These are phyloP conservation scores for Xylariaceae sp. DNA, from an alignment of 2,329 filamentous ascomycete species.

Conservation along the genomic window DNA sequence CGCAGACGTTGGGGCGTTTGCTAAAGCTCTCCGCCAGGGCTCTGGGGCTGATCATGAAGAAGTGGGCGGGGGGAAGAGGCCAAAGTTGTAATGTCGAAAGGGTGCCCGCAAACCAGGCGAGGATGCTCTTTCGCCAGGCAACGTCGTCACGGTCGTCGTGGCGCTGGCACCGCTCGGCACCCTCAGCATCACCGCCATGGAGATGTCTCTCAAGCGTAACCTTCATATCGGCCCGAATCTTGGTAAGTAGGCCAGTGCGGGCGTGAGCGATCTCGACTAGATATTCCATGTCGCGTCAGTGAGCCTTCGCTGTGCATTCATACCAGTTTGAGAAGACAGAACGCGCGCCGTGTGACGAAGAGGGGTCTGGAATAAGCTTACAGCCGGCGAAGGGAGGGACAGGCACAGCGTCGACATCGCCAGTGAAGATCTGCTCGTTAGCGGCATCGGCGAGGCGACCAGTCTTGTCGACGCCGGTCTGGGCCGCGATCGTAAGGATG, in stretches of 20 bases:
- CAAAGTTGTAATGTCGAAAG: conserved; percentile 6
- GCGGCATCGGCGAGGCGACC: conserved; percentile 8
- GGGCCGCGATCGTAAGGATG: conserved; percentile 13
- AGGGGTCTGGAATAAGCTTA: neutral
- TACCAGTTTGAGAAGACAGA: neutral
- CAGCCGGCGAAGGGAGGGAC: conserved; percentile 9
- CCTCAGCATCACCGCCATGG: neutral
- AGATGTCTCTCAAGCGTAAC: conserved; percentile 11
- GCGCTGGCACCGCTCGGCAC: conserved; percentile 3
- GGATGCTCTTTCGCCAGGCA: conserved; percentile 8
- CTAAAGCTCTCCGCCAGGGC: conserved; percentile 8
- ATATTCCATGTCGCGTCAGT: neutral
- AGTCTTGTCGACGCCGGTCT: conserved; percentile 5
- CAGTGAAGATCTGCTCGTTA: conserved; percentile 8
- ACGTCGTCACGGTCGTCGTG: conserved; percentile 8
- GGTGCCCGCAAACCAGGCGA: neutral
- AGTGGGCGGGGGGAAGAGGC: conserved; percentile 8
- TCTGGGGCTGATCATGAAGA: conserved; percentile 5
- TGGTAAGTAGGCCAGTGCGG: conserved; percentile 9
- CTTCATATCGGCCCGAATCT: conserved; percentile 11
- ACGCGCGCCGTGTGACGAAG: neutral
- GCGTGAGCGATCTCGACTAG: conserved; percentile 9
- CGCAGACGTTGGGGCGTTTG: conserved; percentile 9
- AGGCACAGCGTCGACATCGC: neutral
- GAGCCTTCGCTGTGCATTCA: neutral